Base-by-base conservation (phyloP, 306 rosid genomes). In the Echinosophora koreensis region DNA sequence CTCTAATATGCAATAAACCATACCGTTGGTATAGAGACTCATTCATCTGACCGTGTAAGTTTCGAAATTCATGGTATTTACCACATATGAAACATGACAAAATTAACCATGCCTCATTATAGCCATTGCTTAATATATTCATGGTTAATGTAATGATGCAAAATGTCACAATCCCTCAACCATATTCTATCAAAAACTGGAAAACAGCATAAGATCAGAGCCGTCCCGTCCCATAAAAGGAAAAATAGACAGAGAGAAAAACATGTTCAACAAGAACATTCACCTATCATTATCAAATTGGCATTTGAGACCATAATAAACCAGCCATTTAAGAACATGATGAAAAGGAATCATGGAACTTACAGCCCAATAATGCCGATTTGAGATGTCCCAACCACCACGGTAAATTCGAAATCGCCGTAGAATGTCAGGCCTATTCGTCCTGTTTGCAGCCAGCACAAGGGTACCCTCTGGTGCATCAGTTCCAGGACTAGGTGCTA, bases 291-390 rank as follows among this genome's bases (percentile, higher is more conserved):
- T 56, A 64, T 49, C 28, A 10, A 46, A 65, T 27, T 51, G 62
- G 42, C 18, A 27, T 58, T 18, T 28, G 16, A 46, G 17, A 47
- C 8, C 16, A 55, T 74, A 64, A 44, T 55, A 55, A 86, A 74
- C 8, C 62, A 78, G 37, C 62, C 73, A 71, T 8, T 56, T 32
- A 22, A 30, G 41, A 14, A 51, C 67, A 41, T 35, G 55, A 58
- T 6, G 38, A 59, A 52, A 41, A 70, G 16, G 59, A 67, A 61
- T 34, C 32, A 10, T 74, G 55, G 51, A 30, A 74, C 98, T 87
- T 82, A 93, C 98, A 1, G 98, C 96, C 98, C 98, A 93, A 81
- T 93, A 93, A 80, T 93, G 89, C 10, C 64, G 89, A 74, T 87
- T 89, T 13, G 82, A 51, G 17, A 93, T 89, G 84, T 93, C 97